phyloP scores from a whole-genome alignment of 73 alveolate genomes.

The Paramecium sexaurelia region DNA sequence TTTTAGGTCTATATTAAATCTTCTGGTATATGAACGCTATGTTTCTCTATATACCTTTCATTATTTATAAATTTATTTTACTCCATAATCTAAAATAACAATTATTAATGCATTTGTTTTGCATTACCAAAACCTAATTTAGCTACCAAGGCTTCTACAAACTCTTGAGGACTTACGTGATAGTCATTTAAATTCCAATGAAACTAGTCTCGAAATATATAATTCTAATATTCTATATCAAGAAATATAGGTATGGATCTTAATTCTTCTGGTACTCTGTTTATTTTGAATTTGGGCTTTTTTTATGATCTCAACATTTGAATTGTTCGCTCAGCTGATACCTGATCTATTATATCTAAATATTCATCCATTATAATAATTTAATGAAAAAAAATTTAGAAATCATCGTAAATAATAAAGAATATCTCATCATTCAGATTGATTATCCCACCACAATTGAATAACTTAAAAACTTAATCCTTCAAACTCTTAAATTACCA shows the following conservation, averaged over 20 bases:
- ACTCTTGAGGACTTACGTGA: neutral
- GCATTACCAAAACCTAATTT: constrained; percentile 25
- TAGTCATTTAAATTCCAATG: constrained; percentile 39
- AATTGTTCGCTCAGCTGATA: neutral
- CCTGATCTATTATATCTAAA: neutral
- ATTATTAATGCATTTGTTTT: neutral
- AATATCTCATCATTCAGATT: neutral
- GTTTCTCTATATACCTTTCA: constrained; percentile 18
- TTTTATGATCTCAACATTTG: neutral
- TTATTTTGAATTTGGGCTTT: constrained; percentile 12
- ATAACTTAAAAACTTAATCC: neutral
- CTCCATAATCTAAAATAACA: constrained; percentile 45
- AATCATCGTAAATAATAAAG: neutral
- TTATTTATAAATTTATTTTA: neutral
- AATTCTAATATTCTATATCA: neutral
- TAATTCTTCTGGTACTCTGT: constrained; percentile 27
- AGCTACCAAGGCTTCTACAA: neutral
- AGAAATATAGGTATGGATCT: neutral
- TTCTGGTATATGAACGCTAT: neutral
- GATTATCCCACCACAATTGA: neutral
- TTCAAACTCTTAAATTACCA: neutral
- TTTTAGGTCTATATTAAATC: neutral
- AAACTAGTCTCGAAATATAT: constrained; percentile 11
- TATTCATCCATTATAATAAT: neutral
- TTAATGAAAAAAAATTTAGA: neutral